Base-by-base conservation (phyloP, 2,329 filamentous ascomycete genomes). In the Zarea fungicola region DNA sequence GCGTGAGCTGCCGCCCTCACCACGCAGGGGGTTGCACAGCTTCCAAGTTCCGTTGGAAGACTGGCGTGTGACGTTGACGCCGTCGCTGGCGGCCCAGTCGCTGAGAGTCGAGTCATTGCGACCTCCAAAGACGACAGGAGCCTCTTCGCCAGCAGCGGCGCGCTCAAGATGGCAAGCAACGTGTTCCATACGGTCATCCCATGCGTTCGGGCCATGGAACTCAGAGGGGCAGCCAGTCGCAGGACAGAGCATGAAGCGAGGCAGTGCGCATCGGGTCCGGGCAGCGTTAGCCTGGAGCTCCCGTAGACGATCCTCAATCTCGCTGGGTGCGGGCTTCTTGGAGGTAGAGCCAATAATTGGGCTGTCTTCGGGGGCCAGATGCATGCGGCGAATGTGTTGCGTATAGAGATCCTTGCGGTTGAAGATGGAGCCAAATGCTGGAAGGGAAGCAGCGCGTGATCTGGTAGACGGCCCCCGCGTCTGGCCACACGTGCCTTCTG, bases 391-490 rank as follows among this genome's bases (percentile, higher is more conserved):
- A 2, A 92, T 76, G 61, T 96, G 92, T 60, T 95, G 89, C 0
- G 85, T 89, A 69, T 91, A 96, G 9, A 96, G 79, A 60, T 96
- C 91, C 63, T 95, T 95, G 60, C 91, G 85, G 67, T 95, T 95
- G 73, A 96, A 96, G 58, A 77, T 73, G 26, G 70, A 68, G n/a
- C 75, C 83, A 58, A 85, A 83, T 32, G 71, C 70, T 6, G 74
- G 66, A 10, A 58, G 58, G 4, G 41, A 48, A 5, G 54, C 22
- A 14, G 35, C 16, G 21, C 54, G 49, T 7, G 46, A 44, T 19
- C 52, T 51, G 3, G 53, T 35, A 4, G 50, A 54, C 32, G 49
- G 57, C 39, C 58, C 62, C 21, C 60, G 61, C 10, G 61, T 57
- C 22, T 67, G 60, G 14, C 63, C 66, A 62, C 81, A 85, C 7